Conservation (phyloP, 768 basidiomycete genomes). For the Lactarius sp. region DNA sequence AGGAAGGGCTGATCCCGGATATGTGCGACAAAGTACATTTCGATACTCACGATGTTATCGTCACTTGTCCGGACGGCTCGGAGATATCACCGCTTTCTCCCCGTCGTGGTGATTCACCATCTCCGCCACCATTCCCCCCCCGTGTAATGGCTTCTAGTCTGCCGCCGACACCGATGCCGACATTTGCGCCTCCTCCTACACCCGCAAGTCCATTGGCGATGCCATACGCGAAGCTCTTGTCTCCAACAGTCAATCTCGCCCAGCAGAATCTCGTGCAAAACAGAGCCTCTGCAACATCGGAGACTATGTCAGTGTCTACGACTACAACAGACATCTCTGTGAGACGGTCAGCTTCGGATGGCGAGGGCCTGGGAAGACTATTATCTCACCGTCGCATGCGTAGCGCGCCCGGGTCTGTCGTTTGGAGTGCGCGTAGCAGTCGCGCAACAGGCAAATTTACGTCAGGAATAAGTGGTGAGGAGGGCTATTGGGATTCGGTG, state of each 20-base stretch:
- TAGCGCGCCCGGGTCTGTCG: conserved; percentile 23
- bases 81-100: conserved; percentile 15
- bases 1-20: conserved; percentile 20
- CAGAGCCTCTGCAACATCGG: conserved; percentile 19
- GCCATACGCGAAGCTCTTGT: conserved; percentile 22
- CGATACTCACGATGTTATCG: conserved; percentile 20
- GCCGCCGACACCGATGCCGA: conserved; percentile 18
- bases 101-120: conserved; percentile 11
- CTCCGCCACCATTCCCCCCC: not conserved
- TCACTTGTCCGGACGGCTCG: conserved; percentile 23
- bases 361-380: conserved; percentile 11
- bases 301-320: conserved; percentile 21
- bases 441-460: conserved; percentile 14
- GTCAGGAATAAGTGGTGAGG: conserved; percentile 14
- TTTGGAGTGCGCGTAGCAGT: conserved; percentile 22
- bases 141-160: not conserved
- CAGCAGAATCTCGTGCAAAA: conserved; percentile 21
- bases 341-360: conserved; percentile 10
- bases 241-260: conserved; percentile 23
- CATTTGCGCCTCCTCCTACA: conserved; percentile 22
- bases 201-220: conserved; percentile 13
- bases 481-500: conserved; percentile 25
- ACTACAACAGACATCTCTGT: conserved; percentile 16
- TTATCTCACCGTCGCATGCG: conserved; percentile 23
- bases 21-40: conserved; percentile 9